phyloP scores from a whole-genome alignment of 768 basidiomycete species.

The Auricularia auricula-judae region DNA sequence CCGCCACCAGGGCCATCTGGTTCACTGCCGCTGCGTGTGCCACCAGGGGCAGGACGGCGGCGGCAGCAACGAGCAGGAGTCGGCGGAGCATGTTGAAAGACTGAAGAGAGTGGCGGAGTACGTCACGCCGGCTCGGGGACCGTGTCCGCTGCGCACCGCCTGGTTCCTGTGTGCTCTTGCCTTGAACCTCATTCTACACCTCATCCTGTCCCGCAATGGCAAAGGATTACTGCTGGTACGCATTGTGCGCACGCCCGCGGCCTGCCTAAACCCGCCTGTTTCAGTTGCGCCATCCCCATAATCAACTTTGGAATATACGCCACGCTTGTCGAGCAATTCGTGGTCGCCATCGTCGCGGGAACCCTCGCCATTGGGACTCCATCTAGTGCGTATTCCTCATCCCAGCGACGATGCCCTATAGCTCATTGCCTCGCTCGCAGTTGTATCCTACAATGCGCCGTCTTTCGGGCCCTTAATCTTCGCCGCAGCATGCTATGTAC shows the following conservation, averaged over 20 bases:
- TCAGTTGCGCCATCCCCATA: conserved; percentile 71
- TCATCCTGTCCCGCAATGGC: conserved; percentile 38
- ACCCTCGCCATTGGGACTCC: conserved; percentile 70
- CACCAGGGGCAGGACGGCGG: background rate
- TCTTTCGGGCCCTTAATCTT: conserved; percentile 65
- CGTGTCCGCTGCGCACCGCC: conserved; percentile 1
- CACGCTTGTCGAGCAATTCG: conserved; percentile 66
- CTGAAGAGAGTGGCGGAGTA: background rate
- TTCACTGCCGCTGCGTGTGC: background rate
- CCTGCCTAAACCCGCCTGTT: too few relatives aligned
- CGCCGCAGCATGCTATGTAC: conserved; percentile 63
- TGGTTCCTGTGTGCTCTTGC: background rate
- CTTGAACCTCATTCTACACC: background rate
- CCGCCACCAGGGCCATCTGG: background rate
- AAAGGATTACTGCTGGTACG: conserved; percentile 74
- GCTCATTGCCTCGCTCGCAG: conserved; percentile 25
- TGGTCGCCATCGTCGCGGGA: conserved; percentile 53
- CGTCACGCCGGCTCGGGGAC: background rate
- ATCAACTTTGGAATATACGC: conserved; percentile 85
- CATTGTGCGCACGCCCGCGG: too few relatives aligned
- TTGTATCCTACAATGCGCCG: conserved; percentile 81
- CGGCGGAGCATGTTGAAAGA: background rate
- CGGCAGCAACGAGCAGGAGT: conserved; percentile 1
- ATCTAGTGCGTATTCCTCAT: conserved; percentile 41
- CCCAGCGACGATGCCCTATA: conserved; percentile 1